Percentiles rank a stretch among this genome's conserved stretches.
Conservation (phyloP, 225 moss, liverwort and hornwort genomes). For the Antitrichia curtipendula region DNA sequence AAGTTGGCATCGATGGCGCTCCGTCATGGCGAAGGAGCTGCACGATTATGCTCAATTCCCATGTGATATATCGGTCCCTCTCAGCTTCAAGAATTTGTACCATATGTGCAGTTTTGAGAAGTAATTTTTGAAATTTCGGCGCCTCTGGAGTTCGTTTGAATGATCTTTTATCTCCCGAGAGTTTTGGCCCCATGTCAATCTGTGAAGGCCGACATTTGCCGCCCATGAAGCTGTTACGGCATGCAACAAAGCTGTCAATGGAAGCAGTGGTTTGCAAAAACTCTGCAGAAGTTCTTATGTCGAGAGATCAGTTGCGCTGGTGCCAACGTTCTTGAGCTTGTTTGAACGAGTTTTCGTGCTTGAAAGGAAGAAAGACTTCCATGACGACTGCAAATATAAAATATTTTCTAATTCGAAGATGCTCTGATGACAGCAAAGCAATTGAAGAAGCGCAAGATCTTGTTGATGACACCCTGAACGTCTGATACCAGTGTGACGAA, state of each 20-base stretch:
- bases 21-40: background rate
- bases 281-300: background rate
- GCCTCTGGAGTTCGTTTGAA: background rate
- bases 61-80: background rate
- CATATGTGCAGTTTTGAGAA: background rate
- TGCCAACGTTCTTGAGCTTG: background rate
- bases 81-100: background rate
- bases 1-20: background rate
- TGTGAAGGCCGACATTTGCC: background rate
- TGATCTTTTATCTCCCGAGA: background rate
- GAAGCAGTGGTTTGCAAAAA: background rate
- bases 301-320: background rate
- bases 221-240: too few species aligned
- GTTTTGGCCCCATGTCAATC: background rate
- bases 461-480: background rate
- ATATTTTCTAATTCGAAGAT: background rate
- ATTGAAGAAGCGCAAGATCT: background rate
- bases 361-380: background rate
- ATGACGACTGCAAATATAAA: background rate
- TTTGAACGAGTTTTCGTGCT: background rate
- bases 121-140: too few species aligned
- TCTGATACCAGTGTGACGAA: background rate
- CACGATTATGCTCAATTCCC: background rate
- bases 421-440: background rate
- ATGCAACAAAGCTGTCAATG: background rate